Percentiles rank a stretch among this genome's conserved stretches.
phyloP scores from a whole-genome alignment of 1,284 basidiomycete genomes.

The Chalciporus piperatoides region DNA sequence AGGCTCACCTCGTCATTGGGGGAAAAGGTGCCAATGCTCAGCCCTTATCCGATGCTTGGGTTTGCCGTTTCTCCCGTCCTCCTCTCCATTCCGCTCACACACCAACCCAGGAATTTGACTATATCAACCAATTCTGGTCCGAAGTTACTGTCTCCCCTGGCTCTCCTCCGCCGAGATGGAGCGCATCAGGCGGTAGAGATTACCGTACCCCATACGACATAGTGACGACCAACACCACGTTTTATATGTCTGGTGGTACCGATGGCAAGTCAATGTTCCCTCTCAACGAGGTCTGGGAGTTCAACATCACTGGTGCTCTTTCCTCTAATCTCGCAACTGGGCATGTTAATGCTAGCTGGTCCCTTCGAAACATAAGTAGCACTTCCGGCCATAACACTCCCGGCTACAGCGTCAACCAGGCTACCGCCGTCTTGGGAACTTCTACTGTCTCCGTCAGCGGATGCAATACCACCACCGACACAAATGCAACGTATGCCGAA shows the following conservation, averaged over 20 bases:
- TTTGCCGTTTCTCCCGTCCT: constrained; percentile 31
- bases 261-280: constrained; percentile 44
- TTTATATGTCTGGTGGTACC: constrained; percentile 66
- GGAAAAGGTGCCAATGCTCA: constrained; percentile 51
- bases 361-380: constrained; percentile 38
- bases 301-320: constrained; percentile 63
- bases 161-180: constrained; percentile 59
- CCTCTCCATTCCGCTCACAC: constrained; percentile 14
- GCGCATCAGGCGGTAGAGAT: constrained; percentile 70
- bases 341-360: constrained; percentile 55
- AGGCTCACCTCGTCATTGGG: constrained; percentile 67
- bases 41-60: constrained; percentile 68
- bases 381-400: constrained; percentile 33
- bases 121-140: constrained; percentile 69
- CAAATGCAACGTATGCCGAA: constrained; percentile 50
- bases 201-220: constrained; percentile 43
- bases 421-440: constrained; percentile 52
- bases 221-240: constrained; percentile 54
- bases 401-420: constrained; percentile 41
- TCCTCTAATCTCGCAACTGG: constrained; percentile 58
- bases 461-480: constrained; percentile 45
- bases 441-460: constrained; percentile 58
- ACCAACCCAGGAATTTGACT: constrained; percentile 62
- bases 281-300: constrained; percentile 63
- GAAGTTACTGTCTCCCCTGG: constrained; percentile 48